Evolutionary conservation across 768 basidiomycete genomes (phyloP).

Genomic region (Trichaptum fuscoviolaceum): DNA sequence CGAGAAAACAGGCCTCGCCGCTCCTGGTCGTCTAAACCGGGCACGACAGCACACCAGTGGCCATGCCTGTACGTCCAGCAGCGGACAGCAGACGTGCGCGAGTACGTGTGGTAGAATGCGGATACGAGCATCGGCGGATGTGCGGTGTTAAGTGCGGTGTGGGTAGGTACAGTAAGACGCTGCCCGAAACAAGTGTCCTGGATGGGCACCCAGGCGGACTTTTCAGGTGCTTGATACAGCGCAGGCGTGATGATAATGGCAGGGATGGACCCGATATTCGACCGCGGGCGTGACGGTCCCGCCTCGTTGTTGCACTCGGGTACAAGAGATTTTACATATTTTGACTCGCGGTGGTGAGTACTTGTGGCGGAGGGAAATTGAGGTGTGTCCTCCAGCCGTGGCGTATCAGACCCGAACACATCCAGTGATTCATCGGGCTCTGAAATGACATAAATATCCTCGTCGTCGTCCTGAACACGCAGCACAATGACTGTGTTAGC

Average conservation of each 20-base stretch:
- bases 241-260: slow-evolving; percentile 49
- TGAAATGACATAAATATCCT: neutral
- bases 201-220: slow-evolving; percentile 42
- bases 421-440: neutral
- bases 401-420: neutral
- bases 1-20: slow-evolving; percentile 39
- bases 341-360: neutral
- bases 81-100: slow-evolving; percentile 24
- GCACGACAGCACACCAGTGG: slow-evolving; percentile 48
- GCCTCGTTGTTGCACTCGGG: neutral
- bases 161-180: slow-evolving; percentile 44
- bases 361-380: neutral
- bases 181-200: slow-evolving; percentile 52
- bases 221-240: slow-evolving; percentile 31
- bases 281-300: neutral
- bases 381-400: neutral
- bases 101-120: slow-evolving; percentile 8
- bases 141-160: slow-evolving; percentile 40
- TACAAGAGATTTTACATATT: neutral
- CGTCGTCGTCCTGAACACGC: neutral
- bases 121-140: slow-evolving; percentile 37
- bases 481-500: neutral
- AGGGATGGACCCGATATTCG: slow-evolving; percentile 26
- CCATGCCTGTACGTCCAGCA: slow-evolving; percentile 47
- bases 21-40: slow-evolving; percentile 42